Conservation (phyloP, 306 rosid species). For the Medicago lupulina region DNA sequence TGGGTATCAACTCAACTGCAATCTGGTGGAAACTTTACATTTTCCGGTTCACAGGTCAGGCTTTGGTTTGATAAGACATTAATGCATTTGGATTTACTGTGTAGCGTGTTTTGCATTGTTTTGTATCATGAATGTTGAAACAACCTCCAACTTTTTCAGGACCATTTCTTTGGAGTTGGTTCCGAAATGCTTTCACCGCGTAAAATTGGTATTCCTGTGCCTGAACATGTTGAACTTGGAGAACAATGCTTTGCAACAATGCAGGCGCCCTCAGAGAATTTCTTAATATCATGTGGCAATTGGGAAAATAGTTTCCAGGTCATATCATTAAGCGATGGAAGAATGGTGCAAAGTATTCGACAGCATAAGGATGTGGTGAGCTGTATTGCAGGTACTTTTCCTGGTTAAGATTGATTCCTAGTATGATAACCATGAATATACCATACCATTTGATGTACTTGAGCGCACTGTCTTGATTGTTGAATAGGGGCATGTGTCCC, state of each 20-base stretch:
- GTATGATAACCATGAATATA: slow-evolving; percentile 13
- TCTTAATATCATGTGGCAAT: slow-evolving; percentile 91
- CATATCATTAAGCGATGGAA: slow-evolving; percentile 85
- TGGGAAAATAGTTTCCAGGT: slow-evolving; percentile 99
- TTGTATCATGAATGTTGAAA: slow-evolving; percentile 34
- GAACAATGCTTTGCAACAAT: slow-evolving; percentile 83
- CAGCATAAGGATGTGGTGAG: slow-evolving; percentile 98
- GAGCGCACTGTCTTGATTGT: slow-evolving; percentile 27
- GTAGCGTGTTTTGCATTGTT: slow-evolving; percentile 20
- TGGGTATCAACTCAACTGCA: slow-evolving; percentile 95
- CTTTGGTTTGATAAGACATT: slow-evolving; percentile 43
- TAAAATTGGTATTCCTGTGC: slow-evolving; percentile 85
- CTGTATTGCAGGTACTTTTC: slow-evolving; percentile 88
- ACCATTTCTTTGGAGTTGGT: slow-evolving; percentile 89
- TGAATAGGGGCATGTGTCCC: slow-evolving; percentile 31
- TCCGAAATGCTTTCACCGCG: slow-evolving; percentile 81
- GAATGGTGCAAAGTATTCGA: slow-evolving; percentile 94
- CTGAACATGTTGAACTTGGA: slow-evolving; percentile 92
- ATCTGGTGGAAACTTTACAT: slow-evolving; percentile 94
- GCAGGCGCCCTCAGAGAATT: slow-evolving; percentile 82
- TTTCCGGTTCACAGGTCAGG: slow-evolving; percentile 89
- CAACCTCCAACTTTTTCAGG: slow-evolving; percentile 61
- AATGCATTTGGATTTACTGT: slow-evolving; percentile 32
- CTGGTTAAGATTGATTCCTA: slow-evolving; percentile 20
- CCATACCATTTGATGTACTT: slow-evolving; percentile 18